Evolutionary conservation across 768 basidiomycete species (phyloP), one percentile per base, ranked within the genome.

Genomic region (Collybia sp.): DNA sequence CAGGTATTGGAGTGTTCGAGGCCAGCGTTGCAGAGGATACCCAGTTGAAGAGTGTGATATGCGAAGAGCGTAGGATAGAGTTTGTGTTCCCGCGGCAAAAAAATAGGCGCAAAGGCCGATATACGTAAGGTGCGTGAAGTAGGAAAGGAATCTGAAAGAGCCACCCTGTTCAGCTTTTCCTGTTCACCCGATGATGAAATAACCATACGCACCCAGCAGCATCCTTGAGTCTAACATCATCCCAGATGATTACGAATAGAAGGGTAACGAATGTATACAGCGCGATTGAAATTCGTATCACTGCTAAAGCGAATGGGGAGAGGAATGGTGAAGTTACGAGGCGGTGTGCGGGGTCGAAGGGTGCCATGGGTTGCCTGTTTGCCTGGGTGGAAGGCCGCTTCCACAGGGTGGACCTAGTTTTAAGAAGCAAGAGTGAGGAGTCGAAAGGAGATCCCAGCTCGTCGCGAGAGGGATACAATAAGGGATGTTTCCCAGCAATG

Each of bases 101-200:
- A 79, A 79, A 60, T 85, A 88, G 16, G 82, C 70, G 15, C 73
- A 69, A 1, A 85, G 53, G 0, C 85, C 85, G 32, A 78, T 76
- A 47, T 78, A 83, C 0, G 79, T 73, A 1, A 86, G 70, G 47
- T 77, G 53, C 0, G 84, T 86, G 59, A 86, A 85, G 62, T 80
- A 86, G 6, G 77, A 75, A 52, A 82, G 72, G 64, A 66, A 83
- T 15, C 83, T 85, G 56, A 40, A 3, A 30, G 0, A 19, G 30
- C 11, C 19, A 13, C 30, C 17, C 19, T 17, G 15, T n/a, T 42
- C 30, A 44, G 42, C 16, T 25, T 25, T 25, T 25, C 25, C 8
- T 8, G 25, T 25, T 25, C 25, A 25, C 25, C 25, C 3, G 25
- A 25, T n/a, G 25, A 25, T 25, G 25, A 37, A 6, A 35, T 1